Evolutionary conservation across 176 grass and related monocot genomes (phyloP).

Genomic region (Triticum turgidum): DNA sequence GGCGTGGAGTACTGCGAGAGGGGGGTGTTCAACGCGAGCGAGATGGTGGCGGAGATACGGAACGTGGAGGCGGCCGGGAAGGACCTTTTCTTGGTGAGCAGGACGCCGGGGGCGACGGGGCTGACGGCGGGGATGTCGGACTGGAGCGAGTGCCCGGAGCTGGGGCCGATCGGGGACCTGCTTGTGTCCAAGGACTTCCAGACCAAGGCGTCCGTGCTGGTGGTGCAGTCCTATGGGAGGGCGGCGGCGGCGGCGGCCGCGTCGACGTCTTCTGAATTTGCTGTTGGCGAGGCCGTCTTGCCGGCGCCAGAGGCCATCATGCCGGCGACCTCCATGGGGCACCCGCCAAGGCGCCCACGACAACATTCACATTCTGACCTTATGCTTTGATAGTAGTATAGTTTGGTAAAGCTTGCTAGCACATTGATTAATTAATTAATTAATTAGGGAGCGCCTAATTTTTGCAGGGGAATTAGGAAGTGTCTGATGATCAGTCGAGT

Average conservation of each 20-base stretch:
- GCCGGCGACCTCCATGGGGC: neutral
- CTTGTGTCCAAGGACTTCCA: conserved; percentile 66
- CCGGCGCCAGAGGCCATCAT: neutral
- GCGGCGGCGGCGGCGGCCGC: neutral
- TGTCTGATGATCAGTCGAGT: too few species aligned
- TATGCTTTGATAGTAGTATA: neutral
- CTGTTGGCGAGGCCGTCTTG: neutral
- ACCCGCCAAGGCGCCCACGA: conserved; percentile 20
- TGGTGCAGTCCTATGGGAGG: conserved; percentile 52
- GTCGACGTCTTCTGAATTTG: neutral
- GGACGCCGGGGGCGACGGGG: conserved; percentile 32
- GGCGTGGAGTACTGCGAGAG: conserved; percentile 48
- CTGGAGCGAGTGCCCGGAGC: conserved; percentile 85
- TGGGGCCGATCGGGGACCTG: conserved; percentile 72
- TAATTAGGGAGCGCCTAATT: too few species aligned
- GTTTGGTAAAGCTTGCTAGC: neutral
- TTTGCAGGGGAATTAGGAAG: too few species aligned
- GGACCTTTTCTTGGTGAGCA: conserved; percentile 65
- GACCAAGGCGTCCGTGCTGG: conserved; percentile 51
- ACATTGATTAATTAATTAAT: too few species aligned
- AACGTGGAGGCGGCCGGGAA: conserved; percentile 40
- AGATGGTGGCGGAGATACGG: conserved; percentile 57
- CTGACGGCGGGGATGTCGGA: conserved; percentile 64
- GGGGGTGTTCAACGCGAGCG: conserved; percentile 48
- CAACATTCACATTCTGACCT: neutral